A percentile compares a stretch with the other conserved stretches of the same genome.
These are phyloP conservation scores for Penicillium freii DNA, from an alignment of 2,329 filamentous ascomycete species.

Conservation along the genomic window DNA sequence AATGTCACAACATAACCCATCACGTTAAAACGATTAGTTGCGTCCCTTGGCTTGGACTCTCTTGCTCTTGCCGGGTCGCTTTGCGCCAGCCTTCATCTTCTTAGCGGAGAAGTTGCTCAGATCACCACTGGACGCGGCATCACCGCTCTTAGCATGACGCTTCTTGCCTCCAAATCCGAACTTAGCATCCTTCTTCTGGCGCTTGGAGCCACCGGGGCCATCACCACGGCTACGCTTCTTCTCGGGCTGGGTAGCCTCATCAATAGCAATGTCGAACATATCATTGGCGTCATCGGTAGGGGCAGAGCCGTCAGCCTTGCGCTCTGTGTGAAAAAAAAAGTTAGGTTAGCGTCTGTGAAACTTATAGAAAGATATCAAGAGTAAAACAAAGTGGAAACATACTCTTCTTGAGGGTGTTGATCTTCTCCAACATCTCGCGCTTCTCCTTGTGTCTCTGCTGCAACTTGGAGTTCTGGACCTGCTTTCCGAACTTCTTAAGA, in stretches of 20 bases:
- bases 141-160: slow-evolving; percentile 82
- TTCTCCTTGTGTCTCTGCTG: slow-evolving; percentile 93
- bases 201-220: slow-evolving; percentile 57
- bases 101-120: slow-evolving; percentile 74
- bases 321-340: slow-evolving; percentile 61
- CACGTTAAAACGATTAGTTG: slow-evolving; percentile 11
- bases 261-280: slow-evolving; percentile 86
- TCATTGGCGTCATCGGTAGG: slow-evolving; percentile 70
- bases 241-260: slow-evolving; percentile 62
- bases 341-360: slow-evolving; percentile 24
- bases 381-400: slow-evolving; percentile 43
- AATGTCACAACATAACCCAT: slow-evolving; percentile 9
- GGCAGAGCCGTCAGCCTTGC: slow-evolving; percentile 64
- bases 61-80: slow-evolving; percentile 53
- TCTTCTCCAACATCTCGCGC: slow-evolving; percentile 91
- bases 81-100: slow-evolving; percentile 71
- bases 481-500: slow-evolving; percentile 98
- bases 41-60: slow-evolving; percentile 40
- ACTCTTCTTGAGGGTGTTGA: slow-evolving; percentile 94
- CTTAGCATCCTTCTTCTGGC: slow-evolving; percentile 91
- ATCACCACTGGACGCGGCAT: slow-evolving; percentile 79
- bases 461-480: slow-evolving; percentile 92
- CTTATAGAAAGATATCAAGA: not conserved
- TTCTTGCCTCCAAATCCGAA: slow-evolving; percentile 98
- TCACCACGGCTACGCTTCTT: slow-evolving; percentile 48